Conservation (phyloP, 2,329 filamentous ascomycete genomes). For the Ambrosiella cleistominuta region DNA sequence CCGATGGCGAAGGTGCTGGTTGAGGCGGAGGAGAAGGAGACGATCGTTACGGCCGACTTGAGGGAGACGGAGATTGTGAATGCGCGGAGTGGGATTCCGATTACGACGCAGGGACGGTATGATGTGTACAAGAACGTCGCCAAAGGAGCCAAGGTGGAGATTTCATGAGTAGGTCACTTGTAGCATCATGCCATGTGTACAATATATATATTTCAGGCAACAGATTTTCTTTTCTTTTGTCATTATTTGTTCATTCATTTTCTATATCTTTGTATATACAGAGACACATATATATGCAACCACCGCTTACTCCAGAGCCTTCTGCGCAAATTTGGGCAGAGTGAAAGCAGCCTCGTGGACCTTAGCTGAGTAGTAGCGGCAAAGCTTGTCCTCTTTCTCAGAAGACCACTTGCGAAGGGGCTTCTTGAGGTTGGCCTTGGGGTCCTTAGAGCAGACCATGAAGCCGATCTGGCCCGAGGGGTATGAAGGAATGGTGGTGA, state of each 20-base stretch:
- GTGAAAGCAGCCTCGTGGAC: conserved; percentile 92
- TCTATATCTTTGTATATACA: not conserved
- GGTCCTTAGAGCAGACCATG: conserved; percentile 98
- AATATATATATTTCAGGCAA: not conserved
- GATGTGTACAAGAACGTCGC: conserved; percentile 83
- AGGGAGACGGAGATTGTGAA: conserved; percentile 51
- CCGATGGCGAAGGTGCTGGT: conserved; percentile 69
- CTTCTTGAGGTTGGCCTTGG: conserved; percentile 63
- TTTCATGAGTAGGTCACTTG: not conserved
- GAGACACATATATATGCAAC: not conserved
- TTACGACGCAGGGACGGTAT: conserved; percentile 71
- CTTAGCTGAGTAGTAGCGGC: conserved; percentile 93
- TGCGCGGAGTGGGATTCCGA: conserved; percentile 65
- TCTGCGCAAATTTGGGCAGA: conserved; percentile 81
- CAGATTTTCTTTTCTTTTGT: not conserved
- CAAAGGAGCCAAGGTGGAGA: conserved; percentile 8
- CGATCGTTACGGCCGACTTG: conserved; percentile 57
- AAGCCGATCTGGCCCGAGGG: conserved; percentile 98
- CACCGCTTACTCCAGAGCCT: conserved; percentile 42
- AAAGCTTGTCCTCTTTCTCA: conserved; percentile 84
- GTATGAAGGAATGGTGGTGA: conserved; percentile 98
- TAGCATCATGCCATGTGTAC: not conserved
- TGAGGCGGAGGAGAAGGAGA: conserved; percentile 63
- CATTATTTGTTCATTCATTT: not conserved
- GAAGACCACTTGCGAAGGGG: conserved; percentile 64